Evolutionary conservation across 1,284 basidiomycete genomes (phyloP).

Genomic region (Cronartium quercuum): DNA sequence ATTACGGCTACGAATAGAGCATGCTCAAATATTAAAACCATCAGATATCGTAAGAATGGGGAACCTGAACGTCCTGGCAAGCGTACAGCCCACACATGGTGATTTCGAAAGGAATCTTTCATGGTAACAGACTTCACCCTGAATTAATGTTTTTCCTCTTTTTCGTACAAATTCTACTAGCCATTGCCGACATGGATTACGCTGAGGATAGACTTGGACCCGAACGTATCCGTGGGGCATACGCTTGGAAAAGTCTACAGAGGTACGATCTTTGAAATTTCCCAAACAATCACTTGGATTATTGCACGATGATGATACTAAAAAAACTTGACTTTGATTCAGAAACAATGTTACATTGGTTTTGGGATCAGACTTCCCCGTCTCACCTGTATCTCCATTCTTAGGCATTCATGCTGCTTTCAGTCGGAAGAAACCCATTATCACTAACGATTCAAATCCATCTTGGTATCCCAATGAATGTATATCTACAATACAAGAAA

Average conservation of each 20-base stretch:
- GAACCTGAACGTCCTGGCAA: slow-evolving; percentile 43
- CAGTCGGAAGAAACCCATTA: slow-evolving; percentile 42
- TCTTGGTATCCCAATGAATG: slow-evolving; percentile 39
- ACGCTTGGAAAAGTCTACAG: slow-evolving; percentile 45
- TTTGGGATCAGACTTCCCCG: slow-evolving; percentile 46
- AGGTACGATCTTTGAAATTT: slow-evolving; percentile 5
- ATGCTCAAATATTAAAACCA: slow-evolving; percentile 45
- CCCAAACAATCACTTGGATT: neutral
- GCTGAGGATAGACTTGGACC: slow-evolving; percentile 43
- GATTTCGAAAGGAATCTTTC: slow-evolving; percentile 5
- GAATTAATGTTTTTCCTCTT: neutral
- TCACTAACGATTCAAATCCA: slow-evolving; percentile 38
- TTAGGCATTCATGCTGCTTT: slow-evolving; percentile 45
- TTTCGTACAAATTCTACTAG: neutral
- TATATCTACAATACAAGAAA: slow-evolving; percentile 41
- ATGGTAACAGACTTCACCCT: neutral
- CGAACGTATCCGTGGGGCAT: slow-evolving; percentile 42
- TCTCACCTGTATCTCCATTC: slow-evolving; percentile 44
- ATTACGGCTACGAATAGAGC: slow-evolving; percentile 44
- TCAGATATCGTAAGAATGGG: slow-evolving; percentile 43
- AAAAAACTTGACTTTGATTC: neutral
- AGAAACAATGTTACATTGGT: slow-evolving; percentile 42
- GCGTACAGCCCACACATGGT: slow-evolving; percentile 47
- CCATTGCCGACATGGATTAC: slow-evolving; percentile 45
- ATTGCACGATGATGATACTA: neutral